These are phyloP conservation scores for Rhodomyrtus tomentosa DNA, from an alignment of 345 rosid species.

Conservation along the genomic window DNA sequence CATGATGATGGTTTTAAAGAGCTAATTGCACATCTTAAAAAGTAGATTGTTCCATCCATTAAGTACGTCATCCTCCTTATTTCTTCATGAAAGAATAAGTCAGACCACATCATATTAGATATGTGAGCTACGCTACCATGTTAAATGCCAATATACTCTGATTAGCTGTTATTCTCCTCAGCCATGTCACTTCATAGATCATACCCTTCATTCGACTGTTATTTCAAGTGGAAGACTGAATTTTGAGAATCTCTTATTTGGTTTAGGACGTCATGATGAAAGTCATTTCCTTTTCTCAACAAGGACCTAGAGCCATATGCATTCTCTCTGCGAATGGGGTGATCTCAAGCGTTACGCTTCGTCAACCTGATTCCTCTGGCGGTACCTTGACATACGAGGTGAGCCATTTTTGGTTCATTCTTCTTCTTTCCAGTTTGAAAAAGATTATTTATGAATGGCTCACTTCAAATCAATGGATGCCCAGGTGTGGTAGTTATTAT, in stretches of 20 bases:
- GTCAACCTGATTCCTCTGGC: conserved; percentile 98
- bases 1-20: neutral
- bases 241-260: conserved; percentile 1
- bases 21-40: neutral
- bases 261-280: conserved; percentile 88
- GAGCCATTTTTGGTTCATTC: neutral
- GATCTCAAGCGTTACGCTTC: conserved; percentile 88
- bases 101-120: neutral
- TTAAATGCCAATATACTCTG: neutral
- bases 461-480: neutral
- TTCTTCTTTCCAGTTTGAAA: neutral
- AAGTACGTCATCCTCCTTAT: neutral
- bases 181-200: neutral
- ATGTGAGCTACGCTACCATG: neutral
- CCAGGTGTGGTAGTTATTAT: neutral
- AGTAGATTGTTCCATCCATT: neutral
- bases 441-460: neutral
- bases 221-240: neutral
- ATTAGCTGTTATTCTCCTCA: neutral
- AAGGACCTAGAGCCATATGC: conserved; percentile 97
- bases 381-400: conserved; percentile 99
- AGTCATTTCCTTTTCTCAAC: conserved; percentile 96
- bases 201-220: neutral
- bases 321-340: conserved; percentile 88
- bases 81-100: neutral